Base-by-base conservation (phyloP, 306 rosid species). In the Acmispon strigosus region DNA sequence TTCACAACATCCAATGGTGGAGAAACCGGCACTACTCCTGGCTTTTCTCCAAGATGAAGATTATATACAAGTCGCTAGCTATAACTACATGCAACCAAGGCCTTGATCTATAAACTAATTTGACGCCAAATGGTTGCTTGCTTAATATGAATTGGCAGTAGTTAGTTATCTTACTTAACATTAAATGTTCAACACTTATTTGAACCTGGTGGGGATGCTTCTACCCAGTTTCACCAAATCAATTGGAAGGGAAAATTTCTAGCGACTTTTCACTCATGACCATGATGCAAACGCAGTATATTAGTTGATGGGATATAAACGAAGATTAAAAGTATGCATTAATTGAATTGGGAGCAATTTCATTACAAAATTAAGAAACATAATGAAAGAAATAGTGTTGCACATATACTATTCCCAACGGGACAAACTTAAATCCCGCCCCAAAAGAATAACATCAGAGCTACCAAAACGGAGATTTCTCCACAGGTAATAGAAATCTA, bases 381-480 rank as follows among this genome's bases (percentile, higher is more conserved):
- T 14, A 37, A 50, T 45, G 36, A 62, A 43, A 69, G 72, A 81
- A 60, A 76, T 79, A 80, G 73, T 67, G 44, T 20, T 65, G 70
- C 74, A 74, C 66, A 73, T 74, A 78, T 70, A 70, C 76, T 78
- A 78, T 67, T 84, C 70, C 83, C 54, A 54, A 34, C 72, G 43
- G 77, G 73, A 32, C 72, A 76, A 70, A 77, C 74, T 69, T 74
- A 76, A 73, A 80, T 57, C 66, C 82, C 62, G 69, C 71, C 69
- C 78, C 10, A 83, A 87, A 87, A 85, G 89, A 85, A 89, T 84
- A 84, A 74, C 74, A 79, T 24, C 66, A 83, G 81, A 72, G 80
- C 79, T 82, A 82, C 82, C 84, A 83, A 84, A 76, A 78, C 73
- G 87, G 80, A 69, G 85, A 82, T 81, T 78, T 84, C 82, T 74